Evolutionary conservation across 345 rosid species (phyloP), one percentile per base, ranked within the genome.

Genomic region (Diplotaxis tenuifolia): DNA sequence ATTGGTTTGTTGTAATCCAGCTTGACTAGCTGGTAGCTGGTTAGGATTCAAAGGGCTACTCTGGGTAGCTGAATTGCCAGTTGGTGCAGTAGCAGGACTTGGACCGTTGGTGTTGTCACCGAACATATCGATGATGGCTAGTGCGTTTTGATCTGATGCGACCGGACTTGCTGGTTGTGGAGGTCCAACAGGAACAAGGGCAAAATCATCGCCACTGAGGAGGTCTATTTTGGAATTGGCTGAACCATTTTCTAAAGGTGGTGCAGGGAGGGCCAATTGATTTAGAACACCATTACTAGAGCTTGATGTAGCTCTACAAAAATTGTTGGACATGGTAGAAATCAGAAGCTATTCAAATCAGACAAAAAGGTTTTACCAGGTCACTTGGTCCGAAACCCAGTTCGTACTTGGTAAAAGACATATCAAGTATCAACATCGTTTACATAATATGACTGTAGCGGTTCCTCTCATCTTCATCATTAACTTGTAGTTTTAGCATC

Each of bases 201-300:
- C 97, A 49, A 78, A 78, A 36, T 73, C 78, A 81, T 96, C 99
- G 28, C 99, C 99, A 71, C 99, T 96, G 81, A 96, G 89, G 62
- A 96, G 89, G 78, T 96, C 99, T 68, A 92, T 80, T 79, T 88
- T 96, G 54, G 91, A 83, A 82, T 82, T 82, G 62, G 76, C 84
- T 58, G 90, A 54, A 72, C 96, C 92, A 76, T 86, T 89, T 67
- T 86, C 65, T 75, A 80, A 59, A 69, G 96, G 88, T 47, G 98
- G 98, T 50, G 96, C 96, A 53, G 98, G 90, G 71, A 92, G 96
- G 49, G 83, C 72, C 70, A 90, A 75, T 79, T 87, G 98, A 77
- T 89, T 89, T 59, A 89, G 78, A 71, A 83, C 62, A 63, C 78
- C 89, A 59, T 85, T 79, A 79, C 79, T 76, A 68, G 86, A 77